These are phyloP conservation scores for Albifimbria verrucaria DNA, from an alignment of 2,329 filamentous ascomycete genomes.

Conservation along the genomic window DNA sequence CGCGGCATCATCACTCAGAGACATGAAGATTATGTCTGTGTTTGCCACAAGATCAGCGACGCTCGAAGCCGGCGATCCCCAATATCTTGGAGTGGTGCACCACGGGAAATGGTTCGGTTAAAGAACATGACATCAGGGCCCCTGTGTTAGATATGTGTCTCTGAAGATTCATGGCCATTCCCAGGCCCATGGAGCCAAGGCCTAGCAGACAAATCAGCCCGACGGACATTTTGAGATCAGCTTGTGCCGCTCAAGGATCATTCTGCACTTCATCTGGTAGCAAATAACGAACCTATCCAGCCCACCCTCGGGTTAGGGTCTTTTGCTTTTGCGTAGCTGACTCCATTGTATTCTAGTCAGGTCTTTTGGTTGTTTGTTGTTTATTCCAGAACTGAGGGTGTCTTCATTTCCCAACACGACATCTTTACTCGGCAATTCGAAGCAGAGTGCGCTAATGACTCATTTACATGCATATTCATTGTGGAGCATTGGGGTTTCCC, in stretches of 20 bases:
- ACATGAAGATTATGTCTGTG: constrained; percentile 34
- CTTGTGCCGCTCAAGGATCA: background rate
- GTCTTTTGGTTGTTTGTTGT: too few species aligned
- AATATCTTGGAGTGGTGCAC: constrained; percentile 24
- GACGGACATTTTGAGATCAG: background rate
- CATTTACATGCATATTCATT: too few species aligned
- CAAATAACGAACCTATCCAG: background rate
- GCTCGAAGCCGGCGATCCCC: constrained; percentile 21
- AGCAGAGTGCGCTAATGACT: too few species aligned
- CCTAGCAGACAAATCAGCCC: constrained; percentile 23
- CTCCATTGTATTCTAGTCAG: background rate
- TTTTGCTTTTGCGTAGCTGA: background rate
- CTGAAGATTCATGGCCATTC: constrained; percentile 48
- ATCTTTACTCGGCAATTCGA: too few species aligned
- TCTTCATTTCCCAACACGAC: too few species aligned
- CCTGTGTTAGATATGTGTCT: constrained; percentile 21
- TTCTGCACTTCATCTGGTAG: background rate
- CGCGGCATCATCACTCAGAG: constrained; percentile 40
- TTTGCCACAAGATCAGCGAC: constrained; percentile 22
- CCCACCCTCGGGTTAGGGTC: background rate
- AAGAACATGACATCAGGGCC: constrained; percentile 32
- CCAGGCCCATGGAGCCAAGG: constrained; percentile 48
- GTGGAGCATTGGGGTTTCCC: too few species aligned
- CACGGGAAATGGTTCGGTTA: constrained; percentile 46
- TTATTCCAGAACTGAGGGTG: too few species aligned